phyloP scores from a whole-genome alignment of 192 early-diverging fungal genomes.

The Allomyces macrogynus region DNA sequence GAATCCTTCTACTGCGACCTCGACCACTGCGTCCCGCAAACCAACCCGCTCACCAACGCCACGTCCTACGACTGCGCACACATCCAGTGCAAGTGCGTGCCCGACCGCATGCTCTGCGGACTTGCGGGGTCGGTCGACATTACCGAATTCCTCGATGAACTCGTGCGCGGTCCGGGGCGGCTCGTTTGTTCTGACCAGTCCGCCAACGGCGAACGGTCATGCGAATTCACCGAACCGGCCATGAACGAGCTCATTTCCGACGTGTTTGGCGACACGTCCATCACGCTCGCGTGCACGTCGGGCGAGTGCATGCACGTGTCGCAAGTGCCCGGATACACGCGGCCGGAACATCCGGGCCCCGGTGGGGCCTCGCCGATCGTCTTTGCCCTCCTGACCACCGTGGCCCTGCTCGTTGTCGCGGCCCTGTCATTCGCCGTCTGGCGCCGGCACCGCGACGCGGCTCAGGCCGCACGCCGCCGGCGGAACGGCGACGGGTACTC shows the following conservation, averaged over 20 bases:
- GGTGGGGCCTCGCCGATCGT: slow-evolving; percentile 15
- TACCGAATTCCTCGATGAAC: no score
- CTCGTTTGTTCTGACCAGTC: no score
- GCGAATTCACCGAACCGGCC: no score
- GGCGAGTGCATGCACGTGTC: slow-evolving; percentile 78
- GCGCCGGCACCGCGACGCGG: slow-evolving; percentile 9
- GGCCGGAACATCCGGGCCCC: slow-evolving; percentile 14
- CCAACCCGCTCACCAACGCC: slow-evolving; percentile 23
- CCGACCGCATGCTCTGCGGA: no score
- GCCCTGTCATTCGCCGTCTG: slow-evolving; percentile 17
- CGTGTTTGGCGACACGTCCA: no score
- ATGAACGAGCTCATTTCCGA: no score
- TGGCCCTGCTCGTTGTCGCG: slow-evolving; percentile 14
- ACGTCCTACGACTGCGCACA: slow-evolving; percentile 47
- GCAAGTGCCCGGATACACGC: slow-evolving; percentile 56
- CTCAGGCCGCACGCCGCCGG: slow-evolving; percentile 9
- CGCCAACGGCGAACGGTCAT: no score
- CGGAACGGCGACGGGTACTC: slow-evolving; percentile 10
- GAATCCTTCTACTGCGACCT: slow-evolving; percentile 86
- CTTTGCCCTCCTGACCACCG: slow-evolving; percentile 13
- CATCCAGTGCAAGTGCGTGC: slow-evolving; percentile 62
- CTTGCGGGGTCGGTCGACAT: no score
- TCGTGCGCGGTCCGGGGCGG: no score
- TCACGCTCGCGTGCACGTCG: slow-evolving; percentile 43
- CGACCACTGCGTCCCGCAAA: slow-evolving; percentile 43